Conservation (phyloP, 2,329 filamentous ascomycete species). For the Didymella keratinophila region DNA sequence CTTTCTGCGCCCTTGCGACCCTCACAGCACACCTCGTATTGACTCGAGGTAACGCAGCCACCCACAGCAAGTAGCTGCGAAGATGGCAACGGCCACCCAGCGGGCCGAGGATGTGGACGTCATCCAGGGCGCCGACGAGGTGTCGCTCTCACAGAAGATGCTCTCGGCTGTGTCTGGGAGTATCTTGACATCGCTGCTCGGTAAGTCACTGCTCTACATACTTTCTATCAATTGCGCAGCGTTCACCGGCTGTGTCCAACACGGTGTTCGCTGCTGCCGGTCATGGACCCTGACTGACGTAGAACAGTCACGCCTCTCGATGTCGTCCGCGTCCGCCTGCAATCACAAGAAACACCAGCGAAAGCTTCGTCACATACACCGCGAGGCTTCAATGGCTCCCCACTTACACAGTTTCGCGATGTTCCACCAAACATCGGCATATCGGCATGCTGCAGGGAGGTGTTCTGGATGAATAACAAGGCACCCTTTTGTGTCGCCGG, state of each 20-base stretch:
- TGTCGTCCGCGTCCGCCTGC: constrained; percentile 92
- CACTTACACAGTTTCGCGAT: constrained; percentile 63
- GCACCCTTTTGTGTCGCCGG: constrained; percentile 81
- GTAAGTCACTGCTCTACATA: constrained; percentile 59
- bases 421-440: constrained; percentile 87
- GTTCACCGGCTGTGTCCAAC: constrained; percentile 5
- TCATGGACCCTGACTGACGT: constrained; percentile 20
- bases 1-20: constrained; percentile 34
- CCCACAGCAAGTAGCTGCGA: constrained; percentile 11
- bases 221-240: not conserved
- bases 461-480: constrained; percentile 93
- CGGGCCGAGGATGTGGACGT: constrained; percentile 54
- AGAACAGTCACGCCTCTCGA: constrained; percentile 87
- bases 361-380: constrained; percentile 61
- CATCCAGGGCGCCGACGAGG: constrained; percentile 62
- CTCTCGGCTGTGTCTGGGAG: constrained; percentile 90
- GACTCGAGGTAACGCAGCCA: constrained; percentile 43
- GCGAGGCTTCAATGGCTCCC: constrained; percentile 37
- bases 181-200: constrained; percentile 84
- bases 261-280: constrained; percentile 7
- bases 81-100: constrained; percentile 43
- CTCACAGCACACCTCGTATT: constrained; percentile 33
- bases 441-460: constrained; percentile 93
- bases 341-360: constrained; percentile 75
- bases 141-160: constrained; percentile 91